Base-by-base conservation (phyloP, 495 filamentous ascomycete genomes). In the Penicillium parvum region DNA sequence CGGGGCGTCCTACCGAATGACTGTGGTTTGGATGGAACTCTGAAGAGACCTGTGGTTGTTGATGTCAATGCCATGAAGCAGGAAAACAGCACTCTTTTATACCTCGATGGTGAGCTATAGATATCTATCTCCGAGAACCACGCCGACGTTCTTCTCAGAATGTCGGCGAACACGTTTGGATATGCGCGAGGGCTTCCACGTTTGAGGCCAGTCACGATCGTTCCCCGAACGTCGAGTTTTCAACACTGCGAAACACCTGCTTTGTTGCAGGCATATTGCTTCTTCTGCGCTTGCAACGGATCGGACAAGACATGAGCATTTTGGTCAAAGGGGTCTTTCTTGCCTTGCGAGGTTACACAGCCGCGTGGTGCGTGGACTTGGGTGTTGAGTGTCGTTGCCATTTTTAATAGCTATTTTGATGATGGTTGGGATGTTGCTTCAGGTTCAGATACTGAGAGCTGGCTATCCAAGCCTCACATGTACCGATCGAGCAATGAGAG, bases 81-180 rank as follows among this genome's bases (percentile, higher is more conserved):
- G 9, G 29, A 20, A 17, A 16, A 10, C 20, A 1, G 26, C 7
- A 7, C 20, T 15, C 9, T 17, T 33, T 42, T 42, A 42, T 42
- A 42, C 21, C 20, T 26, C 9, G 9, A 5, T 7, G 5, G 19
- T 14, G n/a, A n/a, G 7, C 10, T 32, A 20, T 20, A 30, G 28
- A 30, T 22, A 14, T n/a, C n/a, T n/a, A n/a, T n/a, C n/a, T n/a
- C n/a, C n/a, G n/a, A n/a, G n/a, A n/a, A n/a, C n/a, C 29, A 7
- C 22, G 29, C 16, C 5, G n/a, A n/a, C n/a, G n/a, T 36, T 20
- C 18, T 20, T 14, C 30, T 41, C 32, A 18, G 30, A 50, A 45
- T 36, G 30, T 50, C 41, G 47, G 37, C 47, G 41, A 50, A 44
- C 1, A 12, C 10, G 9, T 42, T 26, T 16, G 15, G 11, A 23